Evolutionary conservation across 176 grass and related monocot genomes (phyloP), one percentile per base, ranked within the genome.

Genomic region (Zea luxurians): DNA sequence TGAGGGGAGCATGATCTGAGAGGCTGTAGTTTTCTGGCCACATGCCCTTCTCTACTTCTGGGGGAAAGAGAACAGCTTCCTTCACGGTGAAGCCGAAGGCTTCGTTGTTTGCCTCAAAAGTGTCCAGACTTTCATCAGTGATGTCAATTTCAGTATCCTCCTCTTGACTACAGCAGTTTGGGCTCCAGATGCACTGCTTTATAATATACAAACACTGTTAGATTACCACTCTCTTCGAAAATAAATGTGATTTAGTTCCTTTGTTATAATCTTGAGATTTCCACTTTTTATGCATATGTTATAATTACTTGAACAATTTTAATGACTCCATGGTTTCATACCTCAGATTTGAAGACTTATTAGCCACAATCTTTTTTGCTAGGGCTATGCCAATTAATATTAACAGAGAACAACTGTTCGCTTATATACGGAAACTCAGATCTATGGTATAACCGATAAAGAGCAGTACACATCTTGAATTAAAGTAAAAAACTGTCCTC

Each of bases 1-100:
- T 97, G 17, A 97, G 84, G 4, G 94, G 94, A 0, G 94, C 94
- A 64, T 97, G 94, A 71, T 97, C 94, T 15, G 94, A 97, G 44
- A 97, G 93, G 76, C 78, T 93, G 49, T 97, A 97, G 50, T 93
- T 87, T 73, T 97, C 88, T 7, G 90, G 91, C 90, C 93, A 97
- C 80, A 79, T 91, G 76, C 93, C 91, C 83, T 84, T 93, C 70
- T 93, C 91, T 52, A 91, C 91, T 66, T 97, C 94, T 13, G 91
- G 94, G 10, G 94, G 91, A 52, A 93, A 97, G 60, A 97, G 82
- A 68, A 91, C 89, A 50, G 94, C 94, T 76, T 91, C 86, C 81
- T 97, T 93, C 77, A 97, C 94, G 2, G 79, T 88, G 68, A 97
- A 88, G 27, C 94, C 94, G 67, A 91, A 88, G 52, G 88, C 73